These are phyloP conservation scores for Ceratocystis colombiana DNA, from an alignment of 2,329 filamentous ascomycete genomes.

Conservation along the genomic window DNA sequence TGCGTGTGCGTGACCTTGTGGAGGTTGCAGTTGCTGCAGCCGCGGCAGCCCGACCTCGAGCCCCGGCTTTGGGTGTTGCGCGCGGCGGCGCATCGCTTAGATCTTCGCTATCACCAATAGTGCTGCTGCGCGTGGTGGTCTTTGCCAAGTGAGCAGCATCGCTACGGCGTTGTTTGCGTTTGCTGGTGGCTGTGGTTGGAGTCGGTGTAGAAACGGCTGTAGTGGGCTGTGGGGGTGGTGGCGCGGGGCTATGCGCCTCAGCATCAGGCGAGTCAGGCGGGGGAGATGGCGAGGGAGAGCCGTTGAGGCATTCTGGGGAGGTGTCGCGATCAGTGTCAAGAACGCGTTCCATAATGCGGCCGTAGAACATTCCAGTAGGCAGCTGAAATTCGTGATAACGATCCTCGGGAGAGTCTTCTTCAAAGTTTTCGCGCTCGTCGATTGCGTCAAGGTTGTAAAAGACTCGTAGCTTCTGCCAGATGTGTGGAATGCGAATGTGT, in stretches of 20 bases:
- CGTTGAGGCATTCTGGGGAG: slow-evolving; percentile 18
- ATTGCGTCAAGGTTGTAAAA: slow-evolving; percentile 80
- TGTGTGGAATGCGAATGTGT: slow-evolving; percentile 81
- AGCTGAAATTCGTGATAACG: slow-evolving; percentile 58
- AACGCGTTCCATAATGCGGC: slow-evolving; percentile 35
- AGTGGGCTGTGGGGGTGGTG: neutral
- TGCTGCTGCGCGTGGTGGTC: slow-evolving; percentile 33
- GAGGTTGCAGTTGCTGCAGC: slow-evolving; percentile 5
- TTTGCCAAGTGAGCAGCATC: slow-evolving; percentile 5
- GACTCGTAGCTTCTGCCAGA: slow-evolving; percentile 76
- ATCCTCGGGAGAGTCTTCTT: slow-evolving; percentile 49
- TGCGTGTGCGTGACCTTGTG: slow-evolving; percentile 32
- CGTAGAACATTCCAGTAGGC: slow-evolving; percentile 39
- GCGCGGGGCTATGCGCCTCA: slow-evolving; percentile 11
- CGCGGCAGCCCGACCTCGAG: slow-evolving; percentile 6
- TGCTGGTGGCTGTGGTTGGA: slow-evolving; percentile 29
- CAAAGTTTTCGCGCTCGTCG: slow-evolving; percentile 68
- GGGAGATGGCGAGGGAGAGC: slow-evolving; percentile 28
- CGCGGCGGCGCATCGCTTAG: slow-evolving; percentile 37
- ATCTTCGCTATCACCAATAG: slow-evolving; percentile 45
- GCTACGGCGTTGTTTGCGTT: slow-evolving; percentile 28
- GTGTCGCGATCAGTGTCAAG: slow-evolving; percentile 26
- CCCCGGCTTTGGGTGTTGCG: slow-evolving; percentile 28
- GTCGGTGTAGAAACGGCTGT: neutral
- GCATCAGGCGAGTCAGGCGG: slow-evolving; percentile 27